Evolutionary conservation across 192 early-diverging fungal genomes (phyloP), one percentile per base, ranked within the genome.

Genomic region (Podila verticillata): DNA sequence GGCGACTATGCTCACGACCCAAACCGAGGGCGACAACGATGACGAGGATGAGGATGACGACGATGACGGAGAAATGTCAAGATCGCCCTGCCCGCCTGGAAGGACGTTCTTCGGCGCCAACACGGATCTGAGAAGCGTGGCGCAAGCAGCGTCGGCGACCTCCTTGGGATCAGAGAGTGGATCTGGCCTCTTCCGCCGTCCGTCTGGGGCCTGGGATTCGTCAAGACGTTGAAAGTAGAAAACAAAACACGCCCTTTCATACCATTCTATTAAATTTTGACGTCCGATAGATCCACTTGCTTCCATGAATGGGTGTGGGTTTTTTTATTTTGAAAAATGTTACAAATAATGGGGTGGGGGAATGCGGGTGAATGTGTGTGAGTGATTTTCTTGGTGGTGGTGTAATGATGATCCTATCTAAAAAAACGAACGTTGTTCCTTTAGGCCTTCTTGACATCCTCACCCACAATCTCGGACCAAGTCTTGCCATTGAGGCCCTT

Each of bases 401-500:
- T n/a, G n/a, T n/a, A n/a, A n/a, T n/a, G n/a, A n/a, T 54, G 13
- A 19, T 24, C 20, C 9, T 17, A 54, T 54, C 3, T 54, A 19
- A 22, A 17, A 3, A n/a, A n/a, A n/a, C n/a, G n/a, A 47, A 7
- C 44, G n/a, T 19, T 19, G 2, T 34, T 57, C 13, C 19, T 68
- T 68, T 58, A 69, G n/a, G 10, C 51, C 47, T 61, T 69, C 20
- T 44, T 59, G 47, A 35, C 58, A 13, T 85, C 71, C 57, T 85
- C 81, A 13, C 84, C 80, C 49, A 85, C 65, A 65, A 85, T 68
- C 44, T 85, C 84, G 48, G 61, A 77, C 96, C 96, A 97, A 48
- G 83, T 95, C 70, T 87, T 88, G 13, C 92, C 92, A 60, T 91
- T 82, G 73, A 97, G 83, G 68, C 87, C 82, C 39, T 86, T 82